Percentiles rank a stretch among this genome's conserved stretches.
phyloP scores from a whole-genome alignment of 139 green algal species.

The Coccomyxa sp. region DNA sequence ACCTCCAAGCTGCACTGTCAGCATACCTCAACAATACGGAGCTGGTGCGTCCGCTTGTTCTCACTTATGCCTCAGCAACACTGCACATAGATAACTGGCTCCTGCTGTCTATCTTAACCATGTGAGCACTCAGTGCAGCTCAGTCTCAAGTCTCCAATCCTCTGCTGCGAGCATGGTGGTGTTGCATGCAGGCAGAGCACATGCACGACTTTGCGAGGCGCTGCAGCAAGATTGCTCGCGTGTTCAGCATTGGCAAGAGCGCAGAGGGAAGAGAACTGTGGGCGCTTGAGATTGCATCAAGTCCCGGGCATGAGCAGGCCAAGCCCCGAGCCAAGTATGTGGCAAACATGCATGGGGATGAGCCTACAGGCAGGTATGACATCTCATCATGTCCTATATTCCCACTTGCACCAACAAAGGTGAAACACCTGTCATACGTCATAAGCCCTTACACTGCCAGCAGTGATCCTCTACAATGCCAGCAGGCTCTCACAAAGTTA shows the following conservation, averaged over 20 bases:
- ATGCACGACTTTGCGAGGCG: conserved; percentile 14
- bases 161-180: background rate
- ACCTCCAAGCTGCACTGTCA: background rate
- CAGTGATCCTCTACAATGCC: too few relatives aligned
- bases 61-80: background rate
- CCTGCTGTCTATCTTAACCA: background rate
- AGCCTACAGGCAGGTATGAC: conserved; percentile 77
- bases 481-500: too few relatives aligned
- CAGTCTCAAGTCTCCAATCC: background rate
- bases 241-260: conserved; percentile 50
- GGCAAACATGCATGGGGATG: conserved; percentile 86
- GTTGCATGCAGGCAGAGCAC: conserved; percentile 14
- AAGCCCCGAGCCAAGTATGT: conserved; percentile 70
- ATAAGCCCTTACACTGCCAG: background rate
- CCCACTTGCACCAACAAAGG: background rate
- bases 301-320: conserved; percentile 29
- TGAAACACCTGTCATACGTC: background rate
- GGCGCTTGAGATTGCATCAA: conserved; percentile 61
- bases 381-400: background rate
- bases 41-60: background rate
- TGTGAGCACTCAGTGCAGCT: background rate
- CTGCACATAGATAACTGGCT: background rate
- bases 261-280: conserved; percentile 33
- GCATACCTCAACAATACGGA: background rate
- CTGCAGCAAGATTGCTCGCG: conserved; percentile 16